Percentiles rank a stretch among this genome's conserved stretches.
Evolutionary conservation across 139 green algal species (phyloP).

Genomic region (Tetraselmis striata): DNA sequence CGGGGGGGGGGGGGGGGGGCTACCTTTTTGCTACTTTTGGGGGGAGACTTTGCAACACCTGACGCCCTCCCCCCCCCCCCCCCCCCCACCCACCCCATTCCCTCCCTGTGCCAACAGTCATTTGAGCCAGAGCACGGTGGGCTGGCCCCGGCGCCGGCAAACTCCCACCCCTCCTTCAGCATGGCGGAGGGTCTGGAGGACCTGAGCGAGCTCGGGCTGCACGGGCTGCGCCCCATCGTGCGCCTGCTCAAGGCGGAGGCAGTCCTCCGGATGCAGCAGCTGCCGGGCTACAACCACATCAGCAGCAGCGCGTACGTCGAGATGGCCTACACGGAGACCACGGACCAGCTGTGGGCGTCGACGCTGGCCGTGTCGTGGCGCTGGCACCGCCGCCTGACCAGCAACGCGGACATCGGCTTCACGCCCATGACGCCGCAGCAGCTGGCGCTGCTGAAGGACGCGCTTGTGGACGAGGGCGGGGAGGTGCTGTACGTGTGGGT

Average conservation of each 20-base stretch:
- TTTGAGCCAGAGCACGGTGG: background rate
- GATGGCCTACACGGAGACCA: background rate
- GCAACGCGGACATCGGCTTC: background rate
- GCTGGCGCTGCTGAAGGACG: background rate
- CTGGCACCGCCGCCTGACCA: background rate
- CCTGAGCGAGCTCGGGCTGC: background rate
- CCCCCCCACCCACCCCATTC: too few species aligned
- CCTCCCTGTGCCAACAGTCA: too few species aligned
- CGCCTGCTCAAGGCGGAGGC: background rate
- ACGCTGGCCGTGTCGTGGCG: background rate
- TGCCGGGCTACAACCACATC: background rate
- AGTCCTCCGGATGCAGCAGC: background rate
- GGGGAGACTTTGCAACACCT: too few species aligned
- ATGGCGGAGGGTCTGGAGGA: background rate
- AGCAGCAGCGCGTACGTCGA: background rate
- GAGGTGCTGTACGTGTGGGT: background rate
- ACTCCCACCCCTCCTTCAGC: background rate
- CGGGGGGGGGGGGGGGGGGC: too few species aligned
- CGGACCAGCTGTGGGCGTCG: background rate
- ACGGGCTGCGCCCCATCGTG: background rate
- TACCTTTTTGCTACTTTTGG: too few species aligned
- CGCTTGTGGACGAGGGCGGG: background rate
- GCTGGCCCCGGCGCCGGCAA: background rate
- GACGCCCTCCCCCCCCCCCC: too few species aligned
- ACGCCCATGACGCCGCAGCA: background rate